phyloP scores from a whole-genome alignment of 306 rosid genomes.

The Pterocarpus santalinus region DNA sequence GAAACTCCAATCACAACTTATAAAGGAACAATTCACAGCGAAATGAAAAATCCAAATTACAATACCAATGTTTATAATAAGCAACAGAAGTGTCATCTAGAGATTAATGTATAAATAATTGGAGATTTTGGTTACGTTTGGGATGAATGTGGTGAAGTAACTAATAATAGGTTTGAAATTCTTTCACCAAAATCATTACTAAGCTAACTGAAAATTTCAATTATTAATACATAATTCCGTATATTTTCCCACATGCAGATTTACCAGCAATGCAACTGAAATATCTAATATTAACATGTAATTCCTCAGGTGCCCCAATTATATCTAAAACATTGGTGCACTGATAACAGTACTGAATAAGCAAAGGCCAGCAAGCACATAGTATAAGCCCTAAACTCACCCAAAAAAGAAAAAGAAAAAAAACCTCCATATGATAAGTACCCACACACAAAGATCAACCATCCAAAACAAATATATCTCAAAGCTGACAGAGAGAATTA shows the following conservation, averaged over 20 bases:
- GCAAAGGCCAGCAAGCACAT: neutral
- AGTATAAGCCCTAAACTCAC: neutral
- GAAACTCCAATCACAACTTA: neutral
- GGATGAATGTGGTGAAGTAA: neutral
- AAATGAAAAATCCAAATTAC: too few species aligned
- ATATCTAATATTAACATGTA: neutral
- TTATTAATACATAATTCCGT: neutral
- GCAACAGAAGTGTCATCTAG: neutral
- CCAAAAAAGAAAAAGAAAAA: neutral
- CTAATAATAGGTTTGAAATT: too few species aligned
- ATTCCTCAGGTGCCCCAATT: neutral
- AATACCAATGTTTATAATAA: neutral
- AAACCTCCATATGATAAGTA: neutral
- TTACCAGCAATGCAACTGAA: neutral
- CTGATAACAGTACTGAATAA: neutral
- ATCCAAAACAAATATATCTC: neutral
- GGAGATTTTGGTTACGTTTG: too few species aligned
- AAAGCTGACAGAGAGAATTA: neutral
- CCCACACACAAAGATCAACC: neutral
- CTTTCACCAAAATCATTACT: too few species aligned
- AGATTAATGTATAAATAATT: neutral
- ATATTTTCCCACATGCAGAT: neutral
- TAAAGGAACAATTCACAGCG: neutral
- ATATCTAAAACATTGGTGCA: neutral
- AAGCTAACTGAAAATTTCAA: neutral